Evolutionary conservation across 2,329 filamentous ascomycete species (phyloP), one percentile per base, ranked within the genome.

Genomic region (Penicillium occitanis): DNA sequence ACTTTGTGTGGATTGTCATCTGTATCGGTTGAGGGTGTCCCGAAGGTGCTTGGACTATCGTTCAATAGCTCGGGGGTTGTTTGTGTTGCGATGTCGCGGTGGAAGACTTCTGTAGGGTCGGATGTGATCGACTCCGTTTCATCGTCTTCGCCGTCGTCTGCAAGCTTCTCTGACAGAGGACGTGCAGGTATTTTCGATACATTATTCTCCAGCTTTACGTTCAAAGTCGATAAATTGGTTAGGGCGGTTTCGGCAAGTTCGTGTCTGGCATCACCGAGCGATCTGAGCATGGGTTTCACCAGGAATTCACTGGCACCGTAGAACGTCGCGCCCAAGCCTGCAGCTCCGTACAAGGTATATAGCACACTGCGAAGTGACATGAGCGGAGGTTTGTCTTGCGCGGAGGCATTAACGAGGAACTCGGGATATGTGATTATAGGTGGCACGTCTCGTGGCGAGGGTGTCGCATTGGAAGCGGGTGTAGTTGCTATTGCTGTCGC

Each of bases 341-440:
- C 84, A 11, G 85, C 80, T 22, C 83, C 79, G 69, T 89, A 89
- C 64, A 85, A 77, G 2, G 86, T 85, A 69, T 83, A 86, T 37
- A 86, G 72, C 4, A 89, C 77, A 40, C 83, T 83, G n/a, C 78
- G 76, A 60, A 86, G 81, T 6, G 86, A 88, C 37, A 89, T 83
- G 19, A 89, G 80, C 0, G 87, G 85, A 10, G 85, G 85, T 68
- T 82, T 79, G 10, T 86, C 80, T 68, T 87, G 82, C 7, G 53
- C 44, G 1, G 60, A 37, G 6, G 60, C 22, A n/a, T 67, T 64
- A 53, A 86, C 79, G 48, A 89, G 82, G 71, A 89, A 89, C 73
- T 90, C 87, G 3, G 87, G 87, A 71, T 90, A 90, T 55, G 87
- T 89, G 68, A 90, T 87, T 66, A 90, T 88, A 4, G 87, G 87